Conservation (phyloP, 176 grass and related monocot species). For the Carex parvula region DNA sequence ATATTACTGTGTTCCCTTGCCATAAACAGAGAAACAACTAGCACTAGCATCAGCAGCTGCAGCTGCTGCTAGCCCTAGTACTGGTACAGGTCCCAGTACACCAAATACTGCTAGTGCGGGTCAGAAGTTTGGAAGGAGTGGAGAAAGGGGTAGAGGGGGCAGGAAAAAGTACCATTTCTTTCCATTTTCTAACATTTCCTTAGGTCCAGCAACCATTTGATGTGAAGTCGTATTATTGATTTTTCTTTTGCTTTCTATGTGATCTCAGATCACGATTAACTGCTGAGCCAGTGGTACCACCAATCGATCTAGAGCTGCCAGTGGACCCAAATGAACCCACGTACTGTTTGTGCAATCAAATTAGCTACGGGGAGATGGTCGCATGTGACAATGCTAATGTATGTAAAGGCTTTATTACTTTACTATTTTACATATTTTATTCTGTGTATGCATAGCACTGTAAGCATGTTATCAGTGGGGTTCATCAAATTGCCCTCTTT, state of each 20-base stretch:
- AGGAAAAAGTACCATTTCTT: slow-evolving; percentile 73
- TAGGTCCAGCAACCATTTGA: not conserved
- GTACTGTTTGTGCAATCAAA: slow-evolving; percentile 91
- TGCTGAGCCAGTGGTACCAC: slow-evolving; percentile 35
- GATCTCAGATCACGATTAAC: slow-evolving; percentile 48
- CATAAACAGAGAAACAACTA: slow-evolving; percentile 25
- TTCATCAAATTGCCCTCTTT: not conserved
- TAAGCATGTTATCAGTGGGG: not conserved
- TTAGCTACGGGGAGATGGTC: slow-evolving; percentile 94
- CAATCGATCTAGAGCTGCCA: slow-evolving; percentile 78
- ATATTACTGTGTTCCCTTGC: not conserved
- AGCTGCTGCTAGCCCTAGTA: slow-evolving; percentile 22
- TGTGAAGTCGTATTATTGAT: not conserved
- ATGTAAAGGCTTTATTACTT: slow-evolving; percentile 11
- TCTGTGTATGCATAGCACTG: not conserved
- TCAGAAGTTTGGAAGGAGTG: slow-evolving; percentile 53
- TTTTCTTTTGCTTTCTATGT: slow-evolving; percentile 27
- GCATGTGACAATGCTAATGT: slow-evolving; percentile 84
- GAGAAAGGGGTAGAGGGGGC: slow-evolving; percentile 85
- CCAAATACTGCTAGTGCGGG: slow-evolving; percentile 31
- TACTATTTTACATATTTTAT: not conserved
- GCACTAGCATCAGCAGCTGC: slow-evolving; percentile 43
- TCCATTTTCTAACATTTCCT: slow-evolving; percentile 3
- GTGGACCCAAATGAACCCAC: slow-evolving; percentile 97
- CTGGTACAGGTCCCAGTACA: slow-evolving; percentile 28